Conservation (phyloP, 2,329 filamentous ascomycete species). For the Aureobasidium namibiae region DNA sequence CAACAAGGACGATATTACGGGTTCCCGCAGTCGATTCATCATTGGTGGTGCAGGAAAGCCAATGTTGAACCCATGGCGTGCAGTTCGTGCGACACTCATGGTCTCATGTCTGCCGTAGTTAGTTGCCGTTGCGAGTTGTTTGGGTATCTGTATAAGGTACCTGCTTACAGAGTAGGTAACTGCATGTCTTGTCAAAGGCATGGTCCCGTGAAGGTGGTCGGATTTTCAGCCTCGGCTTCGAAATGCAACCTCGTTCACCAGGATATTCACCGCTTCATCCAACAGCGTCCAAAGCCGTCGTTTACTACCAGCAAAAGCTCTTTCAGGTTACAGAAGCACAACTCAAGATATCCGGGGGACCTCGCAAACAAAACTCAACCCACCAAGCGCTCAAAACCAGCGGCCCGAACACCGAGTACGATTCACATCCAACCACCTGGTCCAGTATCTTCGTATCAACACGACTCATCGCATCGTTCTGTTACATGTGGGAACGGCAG, state of each 20-base stretch:
- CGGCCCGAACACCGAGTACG: neutral
- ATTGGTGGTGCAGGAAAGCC: neutral
- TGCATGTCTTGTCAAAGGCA: neutral
- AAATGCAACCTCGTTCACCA: neutral
- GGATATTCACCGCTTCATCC: neutral
- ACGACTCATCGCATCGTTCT: neutral
- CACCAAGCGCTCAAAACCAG: neutral
- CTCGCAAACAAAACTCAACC: neutral
- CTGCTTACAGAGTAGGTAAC: neutral
- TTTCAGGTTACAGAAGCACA: conserved; percentile 1
- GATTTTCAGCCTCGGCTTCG: neutral
- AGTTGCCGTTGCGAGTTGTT: neutral
- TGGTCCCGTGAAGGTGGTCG: neutral
- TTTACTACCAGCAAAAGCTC: neutral
- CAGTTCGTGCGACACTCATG: neutral
- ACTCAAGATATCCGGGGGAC: neutral
- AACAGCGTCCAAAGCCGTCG: neutral
- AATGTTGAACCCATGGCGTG: conserved; percentile 5
- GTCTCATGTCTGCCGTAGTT: neutral
- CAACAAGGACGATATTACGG: neutral
- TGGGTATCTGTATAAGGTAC: neutral
- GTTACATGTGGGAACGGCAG: neutral
- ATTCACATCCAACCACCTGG: neutral
- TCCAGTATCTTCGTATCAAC: neutral
- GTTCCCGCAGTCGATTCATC: neutral